Conservation (phyloP, 2,329 filamentous ascomycete genomes). For the Trichophyton equinum region DNA sequence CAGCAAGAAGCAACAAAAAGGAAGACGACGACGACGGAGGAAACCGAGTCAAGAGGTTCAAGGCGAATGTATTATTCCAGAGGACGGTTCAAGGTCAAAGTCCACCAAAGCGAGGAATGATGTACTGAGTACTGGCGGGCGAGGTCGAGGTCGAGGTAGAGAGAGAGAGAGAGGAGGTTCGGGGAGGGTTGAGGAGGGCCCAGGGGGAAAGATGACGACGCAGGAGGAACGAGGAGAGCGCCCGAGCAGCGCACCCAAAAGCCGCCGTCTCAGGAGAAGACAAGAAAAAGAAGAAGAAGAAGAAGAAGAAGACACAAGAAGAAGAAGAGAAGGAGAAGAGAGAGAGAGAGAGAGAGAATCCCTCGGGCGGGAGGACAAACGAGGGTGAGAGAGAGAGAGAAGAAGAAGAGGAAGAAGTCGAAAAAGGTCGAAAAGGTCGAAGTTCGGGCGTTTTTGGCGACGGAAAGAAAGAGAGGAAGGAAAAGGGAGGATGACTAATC, state of each 20-base stretch:
- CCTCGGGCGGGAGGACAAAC: constrained; percentile 13
- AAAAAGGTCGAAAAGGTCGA: background rate
- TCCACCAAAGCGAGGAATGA: constrained; percentile 15
- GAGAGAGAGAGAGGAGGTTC: no score
- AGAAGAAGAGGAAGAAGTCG: constrained; percentile 17
- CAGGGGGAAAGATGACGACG: no score
- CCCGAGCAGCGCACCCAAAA: no score
- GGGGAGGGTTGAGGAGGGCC: no score
- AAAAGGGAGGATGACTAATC: no score
- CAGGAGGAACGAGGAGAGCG: no score
- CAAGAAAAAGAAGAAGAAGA: constrained; percentile 14
- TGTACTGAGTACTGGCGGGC: constrained; percentile 17
- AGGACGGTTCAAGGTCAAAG: constrained; percentile 18
- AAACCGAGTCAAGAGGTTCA: constrained; percentile 10
- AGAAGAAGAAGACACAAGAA: constrained; percentile 13
- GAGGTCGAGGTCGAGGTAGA: background rate
- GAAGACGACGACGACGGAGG: constrained; percentile 1
- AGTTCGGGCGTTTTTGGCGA: background rate
- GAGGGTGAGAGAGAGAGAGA: constrained; percentile 17
- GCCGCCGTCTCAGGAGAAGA: no score
- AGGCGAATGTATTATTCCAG: constrained; percentile 14
- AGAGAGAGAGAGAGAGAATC: constrained; percentile 17
- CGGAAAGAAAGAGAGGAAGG: no score
- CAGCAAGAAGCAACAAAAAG: background rate
- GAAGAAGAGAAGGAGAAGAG: constrained; percentile 11